These are phyloP conservation scores for Linnemannia zychae DNA, from an alignment of 192 early-diverging fungal genomes.

Conservation along the genomic window DNA sequence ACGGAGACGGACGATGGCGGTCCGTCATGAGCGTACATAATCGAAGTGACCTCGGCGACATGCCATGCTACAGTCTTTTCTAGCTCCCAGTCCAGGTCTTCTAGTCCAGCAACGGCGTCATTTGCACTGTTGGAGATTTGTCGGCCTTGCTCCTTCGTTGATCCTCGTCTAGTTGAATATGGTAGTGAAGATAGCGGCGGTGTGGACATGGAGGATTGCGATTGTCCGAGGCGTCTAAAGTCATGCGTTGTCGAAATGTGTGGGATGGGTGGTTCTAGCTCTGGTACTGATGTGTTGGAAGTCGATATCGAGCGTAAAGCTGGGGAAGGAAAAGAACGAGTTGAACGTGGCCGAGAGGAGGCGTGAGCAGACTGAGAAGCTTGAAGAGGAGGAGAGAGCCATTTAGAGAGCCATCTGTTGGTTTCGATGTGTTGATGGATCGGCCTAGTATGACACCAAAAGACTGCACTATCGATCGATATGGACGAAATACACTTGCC, in stretches of 20 bases:
- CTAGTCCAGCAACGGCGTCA: neutral
- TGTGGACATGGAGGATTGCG: no score
- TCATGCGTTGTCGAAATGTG: no score
- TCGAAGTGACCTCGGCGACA: neutral
- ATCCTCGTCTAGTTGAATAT: no score
- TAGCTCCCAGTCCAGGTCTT: neutral
- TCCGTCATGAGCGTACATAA: neutral
- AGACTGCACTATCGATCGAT: neutral
- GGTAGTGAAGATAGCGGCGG: no score
- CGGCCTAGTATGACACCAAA: neutral
- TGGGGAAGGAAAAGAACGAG: neutral
- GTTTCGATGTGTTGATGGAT: neutral
- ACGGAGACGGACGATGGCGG: neutral
- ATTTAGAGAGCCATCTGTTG: neutral
- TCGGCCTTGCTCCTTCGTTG: no score
- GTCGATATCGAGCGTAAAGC: no score
- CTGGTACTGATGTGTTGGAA: no score
- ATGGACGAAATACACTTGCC: neutral
- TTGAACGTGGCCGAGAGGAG: neutral
- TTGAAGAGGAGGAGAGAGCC: neutral
- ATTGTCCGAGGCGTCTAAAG: no score
- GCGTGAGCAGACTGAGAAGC: neutral
- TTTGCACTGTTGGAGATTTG: neutral
- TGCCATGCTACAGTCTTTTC: neutral
- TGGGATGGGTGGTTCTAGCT: no score